Base-by-base conservation (phyloP, 139 green algal genomes). In the Chlorella sorokiniana region DNA sequence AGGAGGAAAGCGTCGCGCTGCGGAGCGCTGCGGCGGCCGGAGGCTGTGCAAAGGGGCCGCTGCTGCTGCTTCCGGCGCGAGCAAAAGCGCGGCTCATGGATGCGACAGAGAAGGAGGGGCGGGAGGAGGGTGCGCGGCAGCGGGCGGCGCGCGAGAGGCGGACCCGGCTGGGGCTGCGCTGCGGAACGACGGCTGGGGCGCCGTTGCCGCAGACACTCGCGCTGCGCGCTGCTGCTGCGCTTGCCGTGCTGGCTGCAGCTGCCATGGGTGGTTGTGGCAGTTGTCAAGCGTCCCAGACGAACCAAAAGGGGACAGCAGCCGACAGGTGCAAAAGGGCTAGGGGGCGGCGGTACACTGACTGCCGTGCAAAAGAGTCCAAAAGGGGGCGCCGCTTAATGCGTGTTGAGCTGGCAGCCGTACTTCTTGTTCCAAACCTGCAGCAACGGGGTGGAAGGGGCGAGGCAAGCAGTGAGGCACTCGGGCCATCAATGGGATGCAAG, bases 391-490 rank as follows among this genome's bases (percentile, higher is more conserved):
- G 44, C 65, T 79, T 56, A 87, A 84, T 44, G 83, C 56, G 80
- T 81, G 42, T 84, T 78, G 27, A 87, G 63, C 83, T 87, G 83
- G 63, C 70, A 84, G 67, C 74, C 74, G 73, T 87, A 87, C 69
- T 88, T 88, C 69, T 88, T 82, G 79, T 88, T 88, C 84, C 84
- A 88, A 29, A 88, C 84, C 84, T 84, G 79, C 35, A 56, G 65
- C 22, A 31, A 48, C n/a, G 64, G 42, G 64, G 59, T 37, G 20
- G 59, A 7, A 67, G 59, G 16, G 16, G 48, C 48, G 48, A n/a
- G n/a, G n/a, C n/a, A n/a, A n/a, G n/a, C n/a, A n/a, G n/a, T n/a
- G n/a, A n/a, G n/a, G n/a, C n/a, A n/a, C n/a, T n/a, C n/a, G n/a
- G n/a, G n/a, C n/a, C 48, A 59, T 59, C 14, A 59, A 59, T 59